These are phyloP conservation scores for Bolboschoenoplectus hybrid DNA, from an alignment of 202 grass and related monocot species.

Conservation along the genomic window DNA sequence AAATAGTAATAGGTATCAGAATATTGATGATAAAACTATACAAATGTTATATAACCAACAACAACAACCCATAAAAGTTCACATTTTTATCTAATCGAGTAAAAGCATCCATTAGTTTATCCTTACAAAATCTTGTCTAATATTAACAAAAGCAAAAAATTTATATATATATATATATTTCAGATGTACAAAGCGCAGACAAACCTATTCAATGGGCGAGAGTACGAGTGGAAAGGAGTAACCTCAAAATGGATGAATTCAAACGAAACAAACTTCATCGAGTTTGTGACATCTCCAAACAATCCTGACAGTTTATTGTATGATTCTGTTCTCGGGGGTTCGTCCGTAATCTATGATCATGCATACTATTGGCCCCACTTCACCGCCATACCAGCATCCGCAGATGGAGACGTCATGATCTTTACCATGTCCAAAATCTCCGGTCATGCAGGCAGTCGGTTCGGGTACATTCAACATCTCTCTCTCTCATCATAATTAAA, in stretches of 20 bases:
- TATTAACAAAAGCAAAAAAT: not conserved
- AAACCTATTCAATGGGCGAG: slow-evolving; percentile 50
- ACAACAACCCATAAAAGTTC: not conserved
- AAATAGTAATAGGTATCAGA: no score
- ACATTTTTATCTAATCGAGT: not conserved
- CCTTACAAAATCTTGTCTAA: not conserved
- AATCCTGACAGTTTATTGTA: slow-evolving; percentile 59
- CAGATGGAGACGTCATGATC: slow-evolving; percentile 68
- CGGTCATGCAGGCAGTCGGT: slow-evolving; percentile 76
- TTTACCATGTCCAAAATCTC: slow-evolving; percentile 74
- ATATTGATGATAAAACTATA: no score
- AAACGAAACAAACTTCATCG: slow-evolving; percentile 48
- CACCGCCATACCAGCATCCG: slow-evolving; percentile 56
- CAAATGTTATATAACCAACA: no score
- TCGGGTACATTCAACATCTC: slow-evolving; percentile 51
- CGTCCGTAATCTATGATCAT: slow-evolving; percentile 58
- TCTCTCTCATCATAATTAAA: not conserved
- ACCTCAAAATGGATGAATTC: slow-evolving; percentile 49
- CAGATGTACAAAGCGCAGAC: slow-evolving; percentile 53
- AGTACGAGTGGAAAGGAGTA: slow-evolving; percentile 61
- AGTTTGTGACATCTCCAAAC: slow-evolving; percentile 88
- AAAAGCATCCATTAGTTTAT: not conserved
- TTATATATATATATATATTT: not conserved
- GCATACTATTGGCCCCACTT: slow-evolving; percentile 93
- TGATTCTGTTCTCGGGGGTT: slow-evolving; percentile 45